Conservation (phyloP, 345 rosid species). For the Salix suchowensis region DNA sequence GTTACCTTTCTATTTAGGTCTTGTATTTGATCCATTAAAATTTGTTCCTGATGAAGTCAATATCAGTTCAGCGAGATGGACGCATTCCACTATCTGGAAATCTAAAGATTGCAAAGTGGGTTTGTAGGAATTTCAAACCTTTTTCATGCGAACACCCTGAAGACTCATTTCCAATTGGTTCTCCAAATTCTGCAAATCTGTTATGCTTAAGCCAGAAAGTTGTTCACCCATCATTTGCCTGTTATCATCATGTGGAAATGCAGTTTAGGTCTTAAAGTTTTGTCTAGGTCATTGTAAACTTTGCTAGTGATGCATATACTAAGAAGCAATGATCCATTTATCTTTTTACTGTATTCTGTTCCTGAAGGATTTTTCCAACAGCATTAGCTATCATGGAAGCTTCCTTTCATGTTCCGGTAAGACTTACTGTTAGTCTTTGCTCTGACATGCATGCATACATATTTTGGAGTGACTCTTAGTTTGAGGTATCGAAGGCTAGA, state of each 20-base stretch:
- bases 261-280: conserved; percentile 1
- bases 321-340: neutral
- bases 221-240: conserved; percentile 82
- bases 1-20: conserved; percentile 53
- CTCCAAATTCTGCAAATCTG: conserved; percentile 57
- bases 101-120: neutral
- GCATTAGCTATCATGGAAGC: neutral
- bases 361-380: neutral
- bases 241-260: conserved; percentile 21
- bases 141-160: conserved; percentile 47
- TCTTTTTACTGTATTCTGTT: neutral
- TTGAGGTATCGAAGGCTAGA: too few relatives aligned
- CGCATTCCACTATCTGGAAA: conserved; percentile 7
- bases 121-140: conserved; percentile 37
- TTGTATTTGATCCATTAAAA: conserved; percentile 56
- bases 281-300: neutral
- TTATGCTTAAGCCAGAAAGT: conserved; percentile 50
- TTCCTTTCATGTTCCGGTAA: neutral
- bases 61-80: conserved; percentile 9
- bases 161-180: conserved; percentile 53
- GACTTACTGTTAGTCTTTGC: too few relatives aligned
- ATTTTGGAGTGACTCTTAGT: too few relatives aligned
- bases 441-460: too few relatives aligned
- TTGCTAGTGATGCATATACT: neutral
- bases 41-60: conserved; percentile 47